Base-by-base conservation (phyloP, 352 stramenopile species). In the Blastocystis sp. region DNA sequence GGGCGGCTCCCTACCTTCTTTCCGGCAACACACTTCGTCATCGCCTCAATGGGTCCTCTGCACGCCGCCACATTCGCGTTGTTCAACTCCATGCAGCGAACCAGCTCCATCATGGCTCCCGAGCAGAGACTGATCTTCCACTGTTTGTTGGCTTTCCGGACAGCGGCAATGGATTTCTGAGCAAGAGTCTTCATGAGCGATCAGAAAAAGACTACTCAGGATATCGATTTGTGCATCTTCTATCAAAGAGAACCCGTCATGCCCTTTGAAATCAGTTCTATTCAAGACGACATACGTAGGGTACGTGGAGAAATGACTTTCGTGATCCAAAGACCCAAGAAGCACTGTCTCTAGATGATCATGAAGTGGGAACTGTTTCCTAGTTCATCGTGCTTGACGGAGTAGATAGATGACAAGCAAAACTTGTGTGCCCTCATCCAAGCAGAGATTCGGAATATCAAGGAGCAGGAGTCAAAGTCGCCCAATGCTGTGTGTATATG, bases 111-210 rank as follows among this genome's bases (percentile, higher is more conserved):
- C 74, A 84, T 84, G 17, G 74, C 45, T 84, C 56, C 74, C 65
- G 74, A 62, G 48, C 74, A 84, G 28, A 84, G 34, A 84, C 74
- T 84, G 21, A 84, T 64, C 38, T 84, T 84, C 74, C 74, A 84
- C 45, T 84, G 53, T 62, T 84, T 84, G 52, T 84, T 84, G 45
- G 56, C 74, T 41, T 84, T 84, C 66, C 74, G 4, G 21, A 84
- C 74, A 59, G 74, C 74, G 23, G 74, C 53, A 56, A 84, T 28
- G 9, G 74, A 84, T 48, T 45, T 62, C 56, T 84, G 74, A 59
- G 74, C 74, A n/a, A 84, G 60, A 21, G 34, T 84, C 56, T 69
- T 84, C 74, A 84, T 84, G 9, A 41, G 5, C 14, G 38, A 48
- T 14, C 23, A 66, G 19, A 84, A 19, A 28, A 69, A 17, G 48